Conservation (phyloP, 148 eudicot genomes). For the Amaranthus cruentus region DNA sequence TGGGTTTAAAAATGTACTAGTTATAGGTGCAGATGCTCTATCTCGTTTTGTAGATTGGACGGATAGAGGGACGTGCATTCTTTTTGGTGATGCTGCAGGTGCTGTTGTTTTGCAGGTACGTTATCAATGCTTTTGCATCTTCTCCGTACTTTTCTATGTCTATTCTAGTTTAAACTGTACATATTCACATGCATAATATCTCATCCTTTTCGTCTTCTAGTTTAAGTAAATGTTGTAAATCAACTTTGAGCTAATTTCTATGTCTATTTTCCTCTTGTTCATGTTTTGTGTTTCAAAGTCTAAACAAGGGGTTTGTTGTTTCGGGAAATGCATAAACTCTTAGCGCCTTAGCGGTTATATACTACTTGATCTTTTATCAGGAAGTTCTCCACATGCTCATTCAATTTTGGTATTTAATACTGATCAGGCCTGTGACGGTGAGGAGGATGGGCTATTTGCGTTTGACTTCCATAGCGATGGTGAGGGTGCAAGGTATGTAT, state of each 20-base stretch:
- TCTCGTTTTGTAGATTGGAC: conserved; percentile 96
- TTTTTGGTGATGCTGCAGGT: conserved; percentile 99
- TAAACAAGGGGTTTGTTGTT: too few species aligned
- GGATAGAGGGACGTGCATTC: conserved; percentile 97
- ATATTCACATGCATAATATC: neutral
- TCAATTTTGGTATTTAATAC: conserved; percentile 10
- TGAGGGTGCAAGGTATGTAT: conserved; percentile 66
- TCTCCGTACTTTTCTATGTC: neutral
- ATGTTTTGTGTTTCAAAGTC: neutral
- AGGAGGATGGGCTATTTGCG: conserved; percentile 78
- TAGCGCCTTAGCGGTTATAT: neutral
- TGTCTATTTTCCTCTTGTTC: neutral
- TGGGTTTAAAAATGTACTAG: conserved; percentile 80
- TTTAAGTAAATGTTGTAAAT: neutral
- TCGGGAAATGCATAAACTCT: neutral
- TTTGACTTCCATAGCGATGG: conserved; percentile 97
- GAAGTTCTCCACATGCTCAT: neutral
- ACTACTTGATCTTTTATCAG: neutral
- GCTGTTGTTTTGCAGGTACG: conserved; percentile 89
- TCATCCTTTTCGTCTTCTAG: neutral
- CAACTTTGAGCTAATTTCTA: neutral
- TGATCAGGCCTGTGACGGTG: conserved; percentile 71
- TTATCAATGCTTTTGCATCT: neutral
- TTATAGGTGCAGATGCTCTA: conserved; percentile 92
- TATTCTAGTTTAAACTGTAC: neutral